Conservation (phyloP, 23 red algal species). For the Gracilaria gracilis region DNA sequence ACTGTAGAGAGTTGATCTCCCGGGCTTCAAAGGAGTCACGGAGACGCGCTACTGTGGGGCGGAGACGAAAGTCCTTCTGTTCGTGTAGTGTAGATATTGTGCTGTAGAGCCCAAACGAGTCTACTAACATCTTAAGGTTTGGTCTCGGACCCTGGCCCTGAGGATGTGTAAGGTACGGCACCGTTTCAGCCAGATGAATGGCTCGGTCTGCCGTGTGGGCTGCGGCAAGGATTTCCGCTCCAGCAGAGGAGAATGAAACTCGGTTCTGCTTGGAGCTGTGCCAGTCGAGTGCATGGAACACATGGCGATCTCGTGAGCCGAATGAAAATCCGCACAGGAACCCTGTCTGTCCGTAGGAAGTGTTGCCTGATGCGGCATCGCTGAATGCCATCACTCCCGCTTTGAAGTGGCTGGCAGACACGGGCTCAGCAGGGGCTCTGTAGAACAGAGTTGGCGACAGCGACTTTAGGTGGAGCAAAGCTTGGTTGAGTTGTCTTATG, state of each 20-base stretch:
- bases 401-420: background rate
- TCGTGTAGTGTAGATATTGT: conserved; percentile 26
- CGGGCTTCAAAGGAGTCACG: conserved; percentile 11
- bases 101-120: background rate
- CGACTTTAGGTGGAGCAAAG: background rate
- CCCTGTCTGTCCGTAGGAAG: conserved; percentile 8
- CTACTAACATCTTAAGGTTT: background rate
- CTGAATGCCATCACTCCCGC: background rate
- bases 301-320: background rate
- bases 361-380: conserved; percentile 2
- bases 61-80: background rate
- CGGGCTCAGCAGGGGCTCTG: background rate
- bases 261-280: conserved; percentile 8
- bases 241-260: conserved; percentile 36
- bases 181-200: background rate
- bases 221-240: conserved; percentile 5
- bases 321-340: background rate
- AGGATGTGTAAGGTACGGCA: background rate
- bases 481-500: conserved; percentile 9
- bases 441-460: background rate
- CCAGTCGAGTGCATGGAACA: conserved; percentile 31
- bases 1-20: background rate
- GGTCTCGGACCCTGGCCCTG: background rate
- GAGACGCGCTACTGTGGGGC: background rate
- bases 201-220: background rate